Evolutionary conservation across 805 yeast species (phyloP).

Genomic region (Saturnispora kantuleensis): DNA sequence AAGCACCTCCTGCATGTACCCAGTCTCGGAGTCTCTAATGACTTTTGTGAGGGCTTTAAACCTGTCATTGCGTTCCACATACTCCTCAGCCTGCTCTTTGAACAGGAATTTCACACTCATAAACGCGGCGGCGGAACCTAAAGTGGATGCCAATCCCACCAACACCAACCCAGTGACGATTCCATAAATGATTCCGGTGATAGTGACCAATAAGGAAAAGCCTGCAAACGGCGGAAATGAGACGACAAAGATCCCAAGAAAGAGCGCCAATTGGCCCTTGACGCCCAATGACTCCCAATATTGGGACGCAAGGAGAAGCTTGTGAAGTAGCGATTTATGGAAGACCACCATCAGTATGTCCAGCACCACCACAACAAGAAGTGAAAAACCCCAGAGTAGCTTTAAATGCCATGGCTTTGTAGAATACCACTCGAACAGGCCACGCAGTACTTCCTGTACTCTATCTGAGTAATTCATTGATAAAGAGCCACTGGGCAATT

Average conservation of each 20-base stretch:
- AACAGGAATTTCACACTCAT: conserved; percentile 53
- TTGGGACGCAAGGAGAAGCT: conserved; percentile 35
- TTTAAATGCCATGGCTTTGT: neutral
- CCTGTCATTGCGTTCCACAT: conserved; percentile 52
- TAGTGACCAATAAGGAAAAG: conserved; percentile 54
- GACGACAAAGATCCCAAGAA: conserved; percentile 47
- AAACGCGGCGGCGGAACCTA: conserved; percentile 73
- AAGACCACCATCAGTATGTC: conserved; percentile 17
- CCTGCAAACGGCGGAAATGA: conserved; percentile 91
- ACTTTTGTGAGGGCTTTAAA: conserved; percentile 70
- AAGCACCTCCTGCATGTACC: conserved; percentile 46
- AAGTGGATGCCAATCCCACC: conserved; percentile 48
- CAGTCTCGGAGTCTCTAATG: conserved; percentile 40
- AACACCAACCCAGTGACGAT: conserved; percentile 75
- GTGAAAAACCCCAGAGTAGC: neutral
- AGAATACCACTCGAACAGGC: neutral
- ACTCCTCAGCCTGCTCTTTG: conserved; percentile 42
- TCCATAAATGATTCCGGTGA: conserved; percentile 79
- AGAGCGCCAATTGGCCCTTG: conserved; percentile 31
- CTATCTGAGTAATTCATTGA: neutral
- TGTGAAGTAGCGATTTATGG: conserved; percentile 29
- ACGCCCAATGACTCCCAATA: conserved; percentile 27
- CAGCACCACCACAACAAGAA: neutral
- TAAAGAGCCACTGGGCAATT: too few relatives aligned
- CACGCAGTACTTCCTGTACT: neutral